phyloP scores from a whole-genome alignment of 2,329 filamentous ascomycete species.

The Claviceps sp. region DNA sequence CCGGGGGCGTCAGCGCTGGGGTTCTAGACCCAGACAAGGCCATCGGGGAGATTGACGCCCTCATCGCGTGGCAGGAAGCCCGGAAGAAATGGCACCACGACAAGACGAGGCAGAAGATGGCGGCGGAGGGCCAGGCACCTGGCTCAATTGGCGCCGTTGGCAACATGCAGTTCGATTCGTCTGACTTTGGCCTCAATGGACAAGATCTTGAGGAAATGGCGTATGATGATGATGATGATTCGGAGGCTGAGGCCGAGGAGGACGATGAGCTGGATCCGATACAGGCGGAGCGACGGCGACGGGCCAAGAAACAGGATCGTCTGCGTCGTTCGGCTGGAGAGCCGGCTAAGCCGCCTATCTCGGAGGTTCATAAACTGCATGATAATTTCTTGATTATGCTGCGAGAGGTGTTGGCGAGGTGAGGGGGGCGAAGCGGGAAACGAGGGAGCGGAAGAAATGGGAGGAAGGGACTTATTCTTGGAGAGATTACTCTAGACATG shows the following conservation, averaged over 20 bases:
- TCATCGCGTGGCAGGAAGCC: slow-evolving; percentile 89
- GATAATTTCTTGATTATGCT: slow-evolving; percentile 74
- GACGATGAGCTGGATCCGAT: slow-evolving; percentile 80
- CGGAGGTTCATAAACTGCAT: slow-evolving; percentile 65
- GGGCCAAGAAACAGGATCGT: slow-evolving; percentile 65
- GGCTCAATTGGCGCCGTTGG: slow-evolving; percentile 38
- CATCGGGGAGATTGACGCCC: slow-evolving; percentile 64
- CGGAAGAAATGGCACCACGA: slow-evolving; percentile 97
- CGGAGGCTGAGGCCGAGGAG: slow-evolving; percentile 56
- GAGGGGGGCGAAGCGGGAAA: background rate
- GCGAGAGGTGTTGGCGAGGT: slow-evolving; percentile 61
- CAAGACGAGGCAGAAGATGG: slow-evolving; percentile 98
- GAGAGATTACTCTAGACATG: too few species aligned
- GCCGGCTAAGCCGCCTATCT: slow-evolving; percentile 66
- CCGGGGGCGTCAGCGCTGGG: slow-evolving; percentile 57
- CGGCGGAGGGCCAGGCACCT: slow-evolving; percentile 51
- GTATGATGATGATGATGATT: slow-evolving; percentile 57
- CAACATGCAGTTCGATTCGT: slow-evolving; percentile 50
- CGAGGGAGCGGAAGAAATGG: background rate
- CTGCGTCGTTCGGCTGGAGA: slow-evolving; percentile 71
- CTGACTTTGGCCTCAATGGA: slow-evolving; percentile 81
- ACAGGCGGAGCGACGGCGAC: slow-evolving; percentile 65
- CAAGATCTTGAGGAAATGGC: slow-evolving; percentile 78
- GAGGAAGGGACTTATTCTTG: too few species aligned
- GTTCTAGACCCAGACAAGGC: slow-evolving; percentile 59